A percentile compares a stretch with the other conserved stretches of the same genome.
These are phyloP conservation scores for Mrakiaceae sp. DNA, from an alignment of 1,284 basidiomycete genomes.

Conservation along the genomic window DNA sequence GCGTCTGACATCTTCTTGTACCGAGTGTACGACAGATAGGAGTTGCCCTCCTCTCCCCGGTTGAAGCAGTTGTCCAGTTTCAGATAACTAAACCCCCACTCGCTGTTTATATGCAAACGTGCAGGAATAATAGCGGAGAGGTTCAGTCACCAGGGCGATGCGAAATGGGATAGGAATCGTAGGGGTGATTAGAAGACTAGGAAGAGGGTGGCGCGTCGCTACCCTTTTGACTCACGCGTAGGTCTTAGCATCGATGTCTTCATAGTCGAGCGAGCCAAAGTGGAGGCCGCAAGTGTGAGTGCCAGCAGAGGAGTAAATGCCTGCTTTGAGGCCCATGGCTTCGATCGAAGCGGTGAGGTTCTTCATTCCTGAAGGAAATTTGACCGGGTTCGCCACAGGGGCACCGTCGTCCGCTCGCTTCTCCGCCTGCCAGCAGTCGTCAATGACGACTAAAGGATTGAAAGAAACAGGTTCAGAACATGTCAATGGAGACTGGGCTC, in stretches of 20 bases:
- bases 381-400: slow-evolving; percentile 32
- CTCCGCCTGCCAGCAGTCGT: slow-evolving; percentile 35
- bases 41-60: slow-evolving; percentile 38
- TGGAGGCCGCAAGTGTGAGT: slow-evolving; percentile 36
- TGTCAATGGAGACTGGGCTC: not conserved
- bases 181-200: not conserved
- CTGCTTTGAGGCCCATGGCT: slow-evolving; percentile 39
- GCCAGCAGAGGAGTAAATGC: slow-evolving; percentile 42
- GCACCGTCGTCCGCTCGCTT: slow-evolving; percentile 22
- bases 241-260: slow-evolving; percentile 41
- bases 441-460: slow-evolving; percentile 25
- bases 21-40: slow-evolving; percentile 37
- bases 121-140: not conserved
- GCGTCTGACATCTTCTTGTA: slow-evolving; percentile 45
- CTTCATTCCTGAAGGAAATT: slow-evolving; percentile 42
- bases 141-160: not conserved
- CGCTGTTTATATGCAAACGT: not conserved
- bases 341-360: slow-evolving; percentile 36
- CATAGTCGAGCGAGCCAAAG: slow-evolving; percentile 41
- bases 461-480: not conserved
- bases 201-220: not conserved
- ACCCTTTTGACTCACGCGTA: slow-evolving; percentile 27
- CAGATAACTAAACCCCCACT: slow-evolving; percentile 35
- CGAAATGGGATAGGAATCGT: not conserved
- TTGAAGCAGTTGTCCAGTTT: slow-evolving; percentile 41